Evolutionary conservation across 2,329 filamentous ascomycete species (phyloP), one percentile per base, ranked within the genome.

Genomic region (Aspergillus aculeatus): DNA sequence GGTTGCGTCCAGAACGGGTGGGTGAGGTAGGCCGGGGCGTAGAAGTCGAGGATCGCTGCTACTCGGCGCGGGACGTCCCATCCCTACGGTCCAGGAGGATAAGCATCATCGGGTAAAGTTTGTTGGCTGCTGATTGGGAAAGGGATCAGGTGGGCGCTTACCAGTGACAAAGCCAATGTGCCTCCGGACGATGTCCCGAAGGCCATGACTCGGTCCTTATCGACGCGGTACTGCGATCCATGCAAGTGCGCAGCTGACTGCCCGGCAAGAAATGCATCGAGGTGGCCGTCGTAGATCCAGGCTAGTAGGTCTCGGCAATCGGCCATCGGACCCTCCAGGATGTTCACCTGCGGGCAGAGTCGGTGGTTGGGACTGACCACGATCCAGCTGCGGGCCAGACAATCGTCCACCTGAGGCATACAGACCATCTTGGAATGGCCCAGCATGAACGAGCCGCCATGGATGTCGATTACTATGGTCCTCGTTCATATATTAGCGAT

Each of bases 141-240:
- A n/a, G 2, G 47, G 16, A 10, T 11, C 21, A 11, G 11, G 44
- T 35, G n/a, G 21, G 12, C 26, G 66, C 70, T 47, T 66, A 78
- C 77, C 66, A 79, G 56, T 14, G 69, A 62, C 70, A 83, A 72
- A 2, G 81, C 82, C 0, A 84, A 68, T 1, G 72, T 69, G 0
- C 81, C 82, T 0, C 82, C 82, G 0, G 75, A 74, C 0, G 81
- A 83, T 73, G 81, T 83, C 0, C 81, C 82, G 5, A 83, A 70
- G 0, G 69, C 75, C 5, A 80, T 77, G 1, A 83, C 71, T 3
- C 68, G 74, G 1, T 76, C 66, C 2, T 68, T 57, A 50, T 73
- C 72, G 4, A 66, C 65, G 0, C 51, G 50, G 48, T 70, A 67
- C 2, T 29, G 61, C 9, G 57, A 60, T 1, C 35, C 48, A 1